Evolutionary conservation across 192 early-diverging fungal genomes (phyloP), one percentile per base, ranked within the genome.

Genomic region (Coemansia interrupta): DNA sequence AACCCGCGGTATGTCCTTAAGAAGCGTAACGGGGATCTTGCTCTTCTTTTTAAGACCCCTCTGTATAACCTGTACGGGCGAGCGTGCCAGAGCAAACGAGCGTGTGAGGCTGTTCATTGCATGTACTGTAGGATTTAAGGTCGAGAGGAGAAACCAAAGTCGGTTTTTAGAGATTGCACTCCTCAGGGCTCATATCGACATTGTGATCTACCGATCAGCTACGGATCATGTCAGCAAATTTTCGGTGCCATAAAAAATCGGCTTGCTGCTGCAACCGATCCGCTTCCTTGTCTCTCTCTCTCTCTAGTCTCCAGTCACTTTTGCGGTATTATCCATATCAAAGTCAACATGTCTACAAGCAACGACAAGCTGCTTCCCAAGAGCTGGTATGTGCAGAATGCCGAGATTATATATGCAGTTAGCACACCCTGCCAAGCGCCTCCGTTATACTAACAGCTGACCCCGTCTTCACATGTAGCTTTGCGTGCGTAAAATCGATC

Each of bases 401-500:
- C 8, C 2, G 18, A 3, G 18, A 52, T 9, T 29, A 36, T 19
- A 17, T 28, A 30, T 15, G 2, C 9, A 2, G 20, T 29, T 50
- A 2, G 7, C 20, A 15, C 50, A 32, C 6, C 10, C 24, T 49
- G 12, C 9, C 12, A 20, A 49, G 24, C 26, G 47, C 2, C 5
- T 26, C 20, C 47, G 0, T 44, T 18, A 20, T 44, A 44, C 19
- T 44, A 20, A n/a, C 43, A 44, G 17, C 9, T 18, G 5, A 3
- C 17, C 0, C 5, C 12, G 56, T 43, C 26, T 18, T 17, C 32
- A 36, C 7, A 11, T 55, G 42, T 77, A 92, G 90, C 72, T 90
- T 87, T 83, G 86, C 87, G 47, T 81, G 83, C 39, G 79, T 84
- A 48, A 82, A 82, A 71, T 87, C 87, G 13, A 91, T 95, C 66